Evolutionary conservation across 768 basidiomycete genomes (phyloP).

Genomic region (Lactarius indigo): DNA sequence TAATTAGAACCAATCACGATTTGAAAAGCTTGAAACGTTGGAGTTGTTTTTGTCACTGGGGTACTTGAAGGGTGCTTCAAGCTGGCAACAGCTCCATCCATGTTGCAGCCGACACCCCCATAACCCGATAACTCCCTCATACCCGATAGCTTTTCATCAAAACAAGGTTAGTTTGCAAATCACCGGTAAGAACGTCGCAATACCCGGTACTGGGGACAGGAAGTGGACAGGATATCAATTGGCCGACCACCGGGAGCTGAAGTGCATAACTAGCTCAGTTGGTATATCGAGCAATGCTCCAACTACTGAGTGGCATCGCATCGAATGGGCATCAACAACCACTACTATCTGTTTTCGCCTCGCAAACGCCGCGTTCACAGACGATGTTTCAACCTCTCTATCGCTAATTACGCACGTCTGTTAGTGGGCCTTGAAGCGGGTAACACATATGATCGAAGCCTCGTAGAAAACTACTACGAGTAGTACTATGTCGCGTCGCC

Average conservation of each 20-base stretch:
- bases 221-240: too few relatives aligned
- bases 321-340: too few relatives aligned
- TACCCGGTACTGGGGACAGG: not conserved
- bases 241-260: too few relatives aligned
- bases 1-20: not conserved
- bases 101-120: too few relatives aligned
- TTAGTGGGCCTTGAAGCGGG: too few relatives aligned
- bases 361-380: not conserved
- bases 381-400: conserved; percentile 1
- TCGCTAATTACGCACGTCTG: not conserved
- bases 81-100: too few relatives aligned
- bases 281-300: too few relatives aligned
- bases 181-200: not conserved
- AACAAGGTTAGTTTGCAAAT: not conserved
- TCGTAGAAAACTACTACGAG: not conserved
- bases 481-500: not conserved
- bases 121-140: not conserved
- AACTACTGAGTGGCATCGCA: too few relatives aligned
- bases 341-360: too few relatives aligned
- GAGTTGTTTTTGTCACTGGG: not conserved
- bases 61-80: too few relatives aligned
- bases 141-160: not conserved
- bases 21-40: too few relatives aligned
- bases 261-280: too few relatives aligned
- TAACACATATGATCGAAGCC: not conserved